Conservation (phyloP, 352 stramenopile genomes). For the Phytophthora palmivora region DNA sequence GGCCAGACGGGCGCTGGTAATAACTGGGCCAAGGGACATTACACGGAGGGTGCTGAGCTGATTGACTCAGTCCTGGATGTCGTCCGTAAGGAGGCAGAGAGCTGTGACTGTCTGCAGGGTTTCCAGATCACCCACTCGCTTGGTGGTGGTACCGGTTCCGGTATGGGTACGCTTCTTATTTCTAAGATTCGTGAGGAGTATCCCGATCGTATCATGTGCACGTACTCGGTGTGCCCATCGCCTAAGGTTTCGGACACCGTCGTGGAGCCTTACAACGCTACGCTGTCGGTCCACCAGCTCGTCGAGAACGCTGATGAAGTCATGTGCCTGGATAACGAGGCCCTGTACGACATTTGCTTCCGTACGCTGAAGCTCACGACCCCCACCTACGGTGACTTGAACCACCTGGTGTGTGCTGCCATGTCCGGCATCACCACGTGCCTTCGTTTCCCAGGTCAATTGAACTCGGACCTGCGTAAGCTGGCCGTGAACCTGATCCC, state of each 20-base stretch:
- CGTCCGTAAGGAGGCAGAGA: conserved; percentile 98
- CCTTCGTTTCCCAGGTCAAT: conserved; percentile 98
- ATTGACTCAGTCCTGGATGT: conserved; percentile 99
- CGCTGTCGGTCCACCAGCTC: conserved; percentile 98
- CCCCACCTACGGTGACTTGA: conserved; percentile 98
- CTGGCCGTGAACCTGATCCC: conserved; percentile 99
- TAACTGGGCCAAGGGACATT: conserved; percentile 99
- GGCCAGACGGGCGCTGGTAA: conserved; percentile 98
- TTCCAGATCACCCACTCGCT: conserved; percentile 99
- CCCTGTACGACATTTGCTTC: conserved; percentile 99
- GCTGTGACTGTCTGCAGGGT: conserved; percentile 98
- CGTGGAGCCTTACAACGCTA: conserved; percentile 99
- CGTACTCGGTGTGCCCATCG: conserved; percentile 99
- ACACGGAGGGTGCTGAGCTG: conserved; percentile 98
- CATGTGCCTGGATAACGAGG: conserved; percentile 99
- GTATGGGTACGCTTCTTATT: conserved; percentile 99
- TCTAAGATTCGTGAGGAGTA: conserved; percentile 99
- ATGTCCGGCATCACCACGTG: conserved; percentile 99
- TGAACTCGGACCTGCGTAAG: conserved; percentile 99
- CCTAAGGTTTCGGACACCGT: conserved; percentile 99
- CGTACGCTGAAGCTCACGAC: conserved; percentile 99
- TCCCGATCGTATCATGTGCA: conserved; percentile 99
- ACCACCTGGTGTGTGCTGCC: conserved; percentile 98
- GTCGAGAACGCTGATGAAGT: conserved; percentile 99
- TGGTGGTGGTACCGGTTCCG: conserved; percentile 98